Conservation (phyloP, 441 rosid genomes). For the Adansonia grandidieri region DNA sequence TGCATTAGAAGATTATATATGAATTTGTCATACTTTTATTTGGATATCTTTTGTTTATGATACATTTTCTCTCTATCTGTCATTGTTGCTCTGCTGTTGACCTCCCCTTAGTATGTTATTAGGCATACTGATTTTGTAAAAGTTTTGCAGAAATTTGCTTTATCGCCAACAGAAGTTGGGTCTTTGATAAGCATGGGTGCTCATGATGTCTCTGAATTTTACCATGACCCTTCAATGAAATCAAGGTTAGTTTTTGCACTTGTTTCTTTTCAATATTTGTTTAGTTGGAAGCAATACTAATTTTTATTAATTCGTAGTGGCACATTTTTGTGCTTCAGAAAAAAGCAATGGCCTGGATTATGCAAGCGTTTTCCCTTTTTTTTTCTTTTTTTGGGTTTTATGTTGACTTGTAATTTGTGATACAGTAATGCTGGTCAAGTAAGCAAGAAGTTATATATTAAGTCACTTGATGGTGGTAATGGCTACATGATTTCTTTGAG, state of each 20-base stretch:
- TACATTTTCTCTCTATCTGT: background rate
- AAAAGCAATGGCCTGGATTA: background rate
- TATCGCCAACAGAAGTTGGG: constrained; percentile 88
- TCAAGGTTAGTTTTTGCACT: constrained; percentile 55
- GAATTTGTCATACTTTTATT: constrained; percentile 12
- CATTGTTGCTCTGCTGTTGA: background rate
- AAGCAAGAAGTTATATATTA: constrained; percentile 80
- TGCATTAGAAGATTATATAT: background rate
- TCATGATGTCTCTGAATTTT: constrained; percentile 74
- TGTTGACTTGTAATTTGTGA: constrained; percentile 23
- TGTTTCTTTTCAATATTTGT: background rate
- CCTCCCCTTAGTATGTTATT: background rate
- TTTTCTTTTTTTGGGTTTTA: background rate
- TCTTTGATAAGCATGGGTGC: constrained; percentile 77
- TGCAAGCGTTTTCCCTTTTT: background rate
- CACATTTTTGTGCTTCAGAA: background rate
- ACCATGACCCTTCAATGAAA: constrained; percentile 87
- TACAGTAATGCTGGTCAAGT: constrained; percentile 94
- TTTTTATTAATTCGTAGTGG: background rate
- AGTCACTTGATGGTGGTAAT: constrained; percentile 60
- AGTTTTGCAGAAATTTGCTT: constrained; percentile 70
- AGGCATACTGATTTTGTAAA: background rate
- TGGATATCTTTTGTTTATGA: constrained; percentile 6
- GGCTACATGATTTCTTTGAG: constrained; percentile 82
- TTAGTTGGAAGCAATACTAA: background rate